Conservation (phyloP, 495 filamentous ascomycete genomes). For the Elasticomyces elasticus region DNA sequence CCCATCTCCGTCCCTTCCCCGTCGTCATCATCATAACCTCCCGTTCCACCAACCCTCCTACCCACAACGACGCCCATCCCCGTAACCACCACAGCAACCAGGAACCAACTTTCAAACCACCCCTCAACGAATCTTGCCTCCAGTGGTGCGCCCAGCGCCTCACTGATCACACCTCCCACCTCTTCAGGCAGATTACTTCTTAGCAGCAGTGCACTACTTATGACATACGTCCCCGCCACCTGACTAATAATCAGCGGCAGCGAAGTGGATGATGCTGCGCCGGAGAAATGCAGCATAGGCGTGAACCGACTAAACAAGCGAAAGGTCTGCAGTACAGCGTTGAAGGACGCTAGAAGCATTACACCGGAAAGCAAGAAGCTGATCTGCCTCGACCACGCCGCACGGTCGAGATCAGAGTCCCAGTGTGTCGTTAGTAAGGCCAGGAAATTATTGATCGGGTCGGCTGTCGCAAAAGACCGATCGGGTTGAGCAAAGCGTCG, state of each 20-base stretch:
- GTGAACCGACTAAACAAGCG: conserved; percentile 60
- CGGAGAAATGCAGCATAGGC: conserved; percentile 55
- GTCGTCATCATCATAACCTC: conserved; percentile 46
- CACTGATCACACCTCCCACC: conserved; percentile 58
- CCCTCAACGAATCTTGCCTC: conserved; percentile 63
- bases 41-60: conserved; percentile 44
- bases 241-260: conserved; percentile 64
- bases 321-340: conserved; percentile 65
- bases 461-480: conserved; percentile 52
- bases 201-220: conserved; percentile 61
- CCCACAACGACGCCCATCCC: conserved; percentile 59
- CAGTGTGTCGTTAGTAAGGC: conserved; percentile 63
- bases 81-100: conserved; percentile 51
- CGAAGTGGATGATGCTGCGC: conserved; percentile 47
- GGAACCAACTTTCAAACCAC: conserved; percentile 83
- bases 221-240: conserved; percentile 69
- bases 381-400: conserved; percentile 67
- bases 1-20: conserved; percentile 56
- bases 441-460: conserved; percentile 67
- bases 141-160: conserved; percentile 58
- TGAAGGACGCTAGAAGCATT: conserved; percentile 66
- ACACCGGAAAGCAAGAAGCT: conserved; percentile 67
- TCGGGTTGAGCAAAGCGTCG: conserved; percentile 42
- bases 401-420: conserved; percentile 58
- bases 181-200: conserved; percentile 61